Base-by-base conservation (phyloP, 352 stramenopile species). In the Phytophthora capsici region DNA sequence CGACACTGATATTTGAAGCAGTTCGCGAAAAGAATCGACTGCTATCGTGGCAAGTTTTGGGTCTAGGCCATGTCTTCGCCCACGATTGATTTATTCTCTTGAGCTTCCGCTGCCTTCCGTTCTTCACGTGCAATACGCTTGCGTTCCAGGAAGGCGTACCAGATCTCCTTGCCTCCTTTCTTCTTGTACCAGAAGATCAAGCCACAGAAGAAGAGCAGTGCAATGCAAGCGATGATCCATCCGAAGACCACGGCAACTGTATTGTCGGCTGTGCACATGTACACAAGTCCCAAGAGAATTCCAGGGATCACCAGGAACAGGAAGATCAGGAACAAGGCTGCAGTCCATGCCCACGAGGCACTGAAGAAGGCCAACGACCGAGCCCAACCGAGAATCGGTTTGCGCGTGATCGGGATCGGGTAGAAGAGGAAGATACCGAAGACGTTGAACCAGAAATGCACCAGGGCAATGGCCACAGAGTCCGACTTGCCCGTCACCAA, bases 401-500 rank as follows among this genome's bases (percentile, higher is more conserved):
- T 63, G 26, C 93, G 80, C 67, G 95, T 95, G 69, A 87, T 78
- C 28, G 91, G 89, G 58, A 97, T 77, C 36, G 90, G 89, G 67
- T 96, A 98, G 78, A 92, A 98, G 19, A 97, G 77, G 30, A 97
- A 55, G 43, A 95, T 73, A 52, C 91, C 89, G 45, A 88, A 87
- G 7, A 97, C 69, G 73, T 97, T 98, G 79, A 98, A 97, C 60
- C 92, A 94, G 34, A 97, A 87, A 72, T 98, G 91, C 25, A 81
- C 82, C 36, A 97, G 77, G 30, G 90, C 93, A 38, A 97, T 85
- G 43, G 95, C 87, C 44, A 97, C 80, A 7, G 85, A 75, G 36
- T 88, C 63, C 3, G 78, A 54, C 37, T 84, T 92, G 48, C 76
- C 82, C 43, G 83, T 91, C 32, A 97, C 89, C 32, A 97, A 62